Conservation (phyloP, 2,329 filamentous ascomycete species). For the Torrubiella hemipterigena region DNA sequence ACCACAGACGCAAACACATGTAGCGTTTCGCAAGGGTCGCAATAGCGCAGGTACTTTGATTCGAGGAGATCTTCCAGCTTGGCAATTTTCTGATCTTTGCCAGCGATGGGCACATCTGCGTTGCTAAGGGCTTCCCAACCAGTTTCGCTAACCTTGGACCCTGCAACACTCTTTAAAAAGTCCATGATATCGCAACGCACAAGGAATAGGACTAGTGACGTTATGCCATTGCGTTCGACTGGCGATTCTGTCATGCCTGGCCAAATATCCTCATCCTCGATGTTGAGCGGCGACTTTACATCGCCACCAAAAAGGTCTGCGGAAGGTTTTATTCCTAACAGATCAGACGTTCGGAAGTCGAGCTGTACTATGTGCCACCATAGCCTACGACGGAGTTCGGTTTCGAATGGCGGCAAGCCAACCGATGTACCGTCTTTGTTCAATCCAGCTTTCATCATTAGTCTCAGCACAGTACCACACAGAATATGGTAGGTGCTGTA, state of each 20-base stretch:
- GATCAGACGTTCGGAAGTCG: slow-evolving; percentile 4
- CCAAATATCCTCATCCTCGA: slow-evolving; percentile 4
- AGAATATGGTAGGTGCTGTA: slow-evolving; percentile 6
- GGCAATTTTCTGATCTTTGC: slow-evolving; percentile 3
- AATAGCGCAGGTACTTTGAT: slow-evolving; percentile 8
- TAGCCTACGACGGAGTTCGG: slow-evolving; percentile 5
- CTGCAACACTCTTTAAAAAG: background rate
- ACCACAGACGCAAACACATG: slow-evolving; percentile 4
- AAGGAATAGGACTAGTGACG: slow-evolving; percentile 2
- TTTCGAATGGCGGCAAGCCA: slow-evolving; percentile 4
- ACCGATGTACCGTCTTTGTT: slow-evolving; percentile 2
- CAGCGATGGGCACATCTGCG: background rate
- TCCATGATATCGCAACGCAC: slow-evolving; percentile 4
- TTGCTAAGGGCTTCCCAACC: background rate
- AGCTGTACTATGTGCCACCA: slow-evolving; percentile 6
- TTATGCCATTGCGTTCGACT: slow-evolving; percentile 4
- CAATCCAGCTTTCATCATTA: slow-evolving; percentile 22
- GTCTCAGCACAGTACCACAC: slow-evolving; percentile 17
- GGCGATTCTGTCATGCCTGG: slow-evolving; percentile 5
- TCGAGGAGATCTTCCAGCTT: slow-evolving; percentile 6
- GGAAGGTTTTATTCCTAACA: slow-evolving; percentile 3
- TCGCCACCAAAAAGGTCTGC: slow-evolving; percentile 4
- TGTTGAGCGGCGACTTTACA: slow-evolving; percentile 1
- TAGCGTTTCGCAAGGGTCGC: slow-evolving; percentile 6
- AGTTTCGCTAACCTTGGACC: background rate